Conservation (phyloP, 805 yeast species). For the Candida incommunis region DNA sequence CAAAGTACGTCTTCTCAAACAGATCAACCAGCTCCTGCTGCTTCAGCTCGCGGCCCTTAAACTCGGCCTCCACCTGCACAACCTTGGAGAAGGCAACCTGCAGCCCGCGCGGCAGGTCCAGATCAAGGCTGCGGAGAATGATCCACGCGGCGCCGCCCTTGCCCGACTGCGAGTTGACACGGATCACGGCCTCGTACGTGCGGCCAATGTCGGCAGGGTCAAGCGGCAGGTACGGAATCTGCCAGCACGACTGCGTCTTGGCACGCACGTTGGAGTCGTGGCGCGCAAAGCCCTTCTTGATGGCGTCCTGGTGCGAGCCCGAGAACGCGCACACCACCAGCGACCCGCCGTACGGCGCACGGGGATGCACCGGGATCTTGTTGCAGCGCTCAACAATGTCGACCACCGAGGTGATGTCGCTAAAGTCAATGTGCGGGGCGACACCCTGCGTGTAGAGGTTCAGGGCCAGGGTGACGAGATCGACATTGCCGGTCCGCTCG, state of each 20-base stretch:
- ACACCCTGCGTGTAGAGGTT: constrained; percentile 72
- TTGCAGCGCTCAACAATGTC: constrained; percentile 68
- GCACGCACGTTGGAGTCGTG: constrained; percentile 25
- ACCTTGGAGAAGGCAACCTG: constrained; percentile 62
- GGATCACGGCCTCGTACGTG: constrained; percentile 81
- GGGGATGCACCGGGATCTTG: constrained; percentile 63
- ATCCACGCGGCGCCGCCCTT: constrained; percentile 89
- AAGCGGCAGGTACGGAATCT: constrained; percentile 67
- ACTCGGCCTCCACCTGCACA: constrained; percentile 59
- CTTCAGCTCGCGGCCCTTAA: constrained; percentile 56
- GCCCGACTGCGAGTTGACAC: constrained; percentile 80
- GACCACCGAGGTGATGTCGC: constrained; percentile 49
- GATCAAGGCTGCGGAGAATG: constrained; percentile 56
- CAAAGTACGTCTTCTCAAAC: constrained; percentile 46
- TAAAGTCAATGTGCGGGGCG: constrained; percentile 55
- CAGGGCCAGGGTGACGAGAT: constrained; percentile 61
- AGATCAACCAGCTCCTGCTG: constrained; percentile 49
- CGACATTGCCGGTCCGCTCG: constrained; percentile 80
- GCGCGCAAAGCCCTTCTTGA: constrained; percentile 60
- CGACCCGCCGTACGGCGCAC: constrained; percentile 77
- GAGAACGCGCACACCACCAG: constrained; percentile 73
- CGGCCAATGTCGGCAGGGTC: constrained; percentile 80
- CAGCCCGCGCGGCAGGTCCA: constrained; percentile 69
- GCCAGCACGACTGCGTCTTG: constrained; percentile 36
- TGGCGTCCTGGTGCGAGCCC: constrained; percentile 83